Conservation (phyloP, 345 rosid genomes). For the Linum trigynum region DNA sequence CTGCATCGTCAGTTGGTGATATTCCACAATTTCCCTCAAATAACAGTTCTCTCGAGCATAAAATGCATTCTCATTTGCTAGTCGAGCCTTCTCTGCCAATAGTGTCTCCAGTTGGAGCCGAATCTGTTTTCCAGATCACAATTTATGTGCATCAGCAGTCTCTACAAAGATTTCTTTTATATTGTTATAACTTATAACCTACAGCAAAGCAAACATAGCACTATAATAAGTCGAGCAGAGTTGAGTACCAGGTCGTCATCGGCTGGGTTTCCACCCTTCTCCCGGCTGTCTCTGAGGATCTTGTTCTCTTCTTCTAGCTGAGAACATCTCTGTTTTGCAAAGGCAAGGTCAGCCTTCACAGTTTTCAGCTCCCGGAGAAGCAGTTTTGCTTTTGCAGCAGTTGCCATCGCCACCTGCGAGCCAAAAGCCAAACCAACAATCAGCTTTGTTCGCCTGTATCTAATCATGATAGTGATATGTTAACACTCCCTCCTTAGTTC, state of each 20-base stretch:
- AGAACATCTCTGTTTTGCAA: conserved; percentile 72
- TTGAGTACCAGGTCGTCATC: conserved; percentile 84
- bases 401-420: conserved; percentile 93
- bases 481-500: too few relatives aligned
- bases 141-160: not conserved
- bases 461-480: too few relatives aligned
- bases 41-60: conserved; percentile 86
- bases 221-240: not conserved
- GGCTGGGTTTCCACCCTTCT: conserved; percentile 63
- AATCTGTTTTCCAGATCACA: conserved; percentile 36
- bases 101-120: conserved; percentile 95
- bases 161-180: not conserved
- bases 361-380: conserved; percentile 92
- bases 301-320: conserved; percentile 92
- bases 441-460: too few relatives aligned
- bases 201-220: too few relatives aligned
- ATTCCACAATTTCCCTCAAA: conserved; percentile 89
- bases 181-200: not conserved
- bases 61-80: conserved; percentile 79
- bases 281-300: conserved; percentile 74
- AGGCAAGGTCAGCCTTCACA: conserved; percentile 81
- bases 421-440: conserved; percentile 19
- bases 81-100: conserved; percentile 86
- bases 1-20: conserved; percentile 95
- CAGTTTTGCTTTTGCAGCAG: conserved; percentile 93